These are phyloP conservation scores for Prosopis cineraria DNA, from an alignment of 306 rosid genomes.

Conservation along the genomic window DNA sequence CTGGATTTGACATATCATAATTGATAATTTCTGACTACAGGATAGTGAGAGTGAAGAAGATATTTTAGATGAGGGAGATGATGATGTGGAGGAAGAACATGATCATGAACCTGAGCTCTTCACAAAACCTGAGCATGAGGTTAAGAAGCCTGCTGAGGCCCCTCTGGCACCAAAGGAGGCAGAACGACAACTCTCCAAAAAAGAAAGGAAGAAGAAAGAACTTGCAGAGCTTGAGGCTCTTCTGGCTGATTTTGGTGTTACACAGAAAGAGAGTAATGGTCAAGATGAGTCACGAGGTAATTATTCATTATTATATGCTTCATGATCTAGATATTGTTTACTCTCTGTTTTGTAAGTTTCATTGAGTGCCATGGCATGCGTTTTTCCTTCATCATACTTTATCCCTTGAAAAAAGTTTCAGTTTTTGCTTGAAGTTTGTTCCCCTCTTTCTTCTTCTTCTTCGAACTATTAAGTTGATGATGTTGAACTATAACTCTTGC, in stretches of 20 bases:
- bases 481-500: not conserved
- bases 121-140: conserved; percentile 53
- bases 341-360: not conserved
- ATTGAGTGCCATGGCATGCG: conserved; percentile 5
- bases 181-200: conserved; percentile 85
- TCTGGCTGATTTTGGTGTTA: conserved; percentile 85
- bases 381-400: not conserved
- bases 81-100: conserved; percentile 84
- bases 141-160: conserved; percentile 57
- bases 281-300: conserved; percentile 79
- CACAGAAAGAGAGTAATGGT: conserved; percentile 57
- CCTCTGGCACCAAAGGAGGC: conserved; percentile 67
- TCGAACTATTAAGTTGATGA: not conserved
- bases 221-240: conserved; percentile 98
- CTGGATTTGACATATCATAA: conserved; percentile 6
- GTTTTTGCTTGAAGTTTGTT: not conserved
- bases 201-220: conserved; percentile 91
- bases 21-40: conserved; percentile 39
- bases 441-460: not conserved
- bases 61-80: conserved; percentile 86
- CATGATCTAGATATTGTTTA: conserved; percentile 19
- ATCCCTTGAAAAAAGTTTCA: not conserved
- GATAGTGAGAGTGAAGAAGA: conserved; percentile 90
- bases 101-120: conserved; percentile 64
- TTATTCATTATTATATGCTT: conserved; percentile 11